Evolutionary conservation across 208 protist genomes (phyloP).

Genomic region (Leishmania lainsoni): DNA sequence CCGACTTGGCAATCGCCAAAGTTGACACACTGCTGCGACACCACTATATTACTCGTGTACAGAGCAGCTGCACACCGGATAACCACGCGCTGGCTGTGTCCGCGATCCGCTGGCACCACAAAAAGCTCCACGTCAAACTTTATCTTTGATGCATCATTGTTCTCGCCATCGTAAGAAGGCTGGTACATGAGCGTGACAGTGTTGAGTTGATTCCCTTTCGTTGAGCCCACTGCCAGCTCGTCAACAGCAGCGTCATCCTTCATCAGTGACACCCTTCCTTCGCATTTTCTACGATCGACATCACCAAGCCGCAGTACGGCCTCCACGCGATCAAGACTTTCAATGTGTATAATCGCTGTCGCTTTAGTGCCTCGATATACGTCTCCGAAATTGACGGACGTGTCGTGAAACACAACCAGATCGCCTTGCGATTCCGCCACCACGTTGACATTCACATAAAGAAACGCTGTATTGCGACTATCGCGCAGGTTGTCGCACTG

Average conservation of each 20-base stretch:
- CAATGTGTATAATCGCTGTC: conserved; percentile 39
- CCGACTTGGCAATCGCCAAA: conserved; percentile 88
- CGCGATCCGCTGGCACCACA: conserved; percentile 26
- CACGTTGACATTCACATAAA: conserved; percentile 76
- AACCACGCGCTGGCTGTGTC: conserved; percentile 56
- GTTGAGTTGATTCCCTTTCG: conserved; percentile 42
- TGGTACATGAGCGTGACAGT: conserved; percentile 59
- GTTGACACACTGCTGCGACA: conserved; percentile 68
- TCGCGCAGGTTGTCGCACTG: conserved; percentile 88
- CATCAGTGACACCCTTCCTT: conserved; percentile 59
- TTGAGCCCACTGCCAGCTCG: conserved; percentile 51
- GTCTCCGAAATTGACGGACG: conserved; percentile 76
- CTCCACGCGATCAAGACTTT: conserved; percentile 56
- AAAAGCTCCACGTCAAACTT: conserved; percentile 84
- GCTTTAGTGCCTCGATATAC: conserved; percentile 76
- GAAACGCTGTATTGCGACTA: conserved; percentile 55
- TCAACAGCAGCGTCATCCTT: conserved; percentile 52
- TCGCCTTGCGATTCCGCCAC: conserved; percentile 66
- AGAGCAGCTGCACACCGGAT: conserved; percentile 72
- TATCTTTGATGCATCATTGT: conserved; percentile 52
- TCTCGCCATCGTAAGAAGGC: conserved; percentile 53
- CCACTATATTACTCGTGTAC: conserved; percentile 81
- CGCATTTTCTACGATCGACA: conserved; percentile 47
- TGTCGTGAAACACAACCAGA: conserved; percentile 55
- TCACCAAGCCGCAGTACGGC: conserved; percentile 51